These are phyloP conservation scores for Vicia sativa DNA, from an alignment of 306 rosid species.

Conservation along the genomic window DNA sequence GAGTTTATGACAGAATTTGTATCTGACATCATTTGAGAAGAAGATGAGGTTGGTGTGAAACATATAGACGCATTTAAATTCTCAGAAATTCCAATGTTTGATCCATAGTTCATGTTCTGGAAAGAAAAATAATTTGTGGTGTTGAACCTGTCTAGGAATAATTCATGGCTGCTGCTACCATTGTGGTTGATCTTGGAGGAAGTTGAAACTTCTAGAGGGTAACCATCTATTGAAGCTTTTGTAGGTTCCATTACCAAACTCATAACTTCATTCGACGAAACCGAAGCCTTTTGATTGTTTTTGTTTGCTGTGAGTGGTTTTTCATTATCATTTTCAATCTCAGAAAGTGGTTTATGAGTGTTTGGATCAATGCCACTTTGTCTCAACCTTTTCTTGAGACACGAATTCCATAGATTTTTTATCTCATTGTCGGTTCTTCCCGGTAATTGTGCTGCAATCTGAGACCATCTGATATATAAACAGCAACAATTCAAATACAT, in stretches of 20 bases:
- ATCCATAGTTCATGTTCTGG: slow-evolving; percentile 51
- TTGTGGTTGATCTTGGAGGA: slow-evolving; percentile 43
- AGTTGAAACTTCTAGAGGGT: slow-evolving; percentile 55
- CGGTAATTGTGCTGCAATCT: slow-evolving; percentile 88
- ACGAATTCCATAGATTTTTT: slow-evolving; percentile 90
- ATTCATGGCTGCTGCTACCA: slow-evolving; percentile 56
- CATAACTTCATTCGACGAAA: slow-evolving; percentile 57
- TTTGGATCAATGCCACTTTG: slow-evolving; percentile 91
- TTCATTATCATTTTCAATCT: slow-evolving; percentile 54
- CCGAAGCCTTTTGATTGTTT: slow-evolving; percentile 55
- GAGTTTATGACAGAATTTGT: slow-evolving; percentile 45
- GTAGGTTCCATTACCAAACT: slow-evolving; percentile 41
- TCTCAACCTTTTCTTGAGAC: slow-evolving; percentile 93
- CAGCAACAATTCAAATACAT: not conserved
- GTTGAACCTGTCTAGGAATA: slow-evolving; percentile 68
- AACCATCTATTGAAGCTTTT: slow-evolving; percentile 43
- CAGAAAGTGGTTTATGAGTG: slow-evolving; percentile 80
- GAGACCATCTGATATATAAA: slow-evolving; percentile 78
- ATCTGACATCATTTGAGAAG: slow-evolving; percentile 58
- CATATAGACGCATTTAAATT: slow-evolving; percentile 53
- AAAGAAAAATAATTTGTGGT: slow-evolving; percentile 61
- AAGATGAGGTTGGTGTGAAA: slow-evolving; percentile 49
- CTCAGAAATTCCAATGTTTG: slow-evolving; percentile 46
- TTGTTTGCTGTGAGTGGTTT: slow-evolving; percentile 43
- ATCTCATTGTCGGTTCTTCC: slow-evolving; percentile 98